Evolutionary conservation across 371 early-diverging fungal genomes (phyloP), one percentile per base, ranked within the genome.

Genomic region (Enteropsectra breve): DNA sequence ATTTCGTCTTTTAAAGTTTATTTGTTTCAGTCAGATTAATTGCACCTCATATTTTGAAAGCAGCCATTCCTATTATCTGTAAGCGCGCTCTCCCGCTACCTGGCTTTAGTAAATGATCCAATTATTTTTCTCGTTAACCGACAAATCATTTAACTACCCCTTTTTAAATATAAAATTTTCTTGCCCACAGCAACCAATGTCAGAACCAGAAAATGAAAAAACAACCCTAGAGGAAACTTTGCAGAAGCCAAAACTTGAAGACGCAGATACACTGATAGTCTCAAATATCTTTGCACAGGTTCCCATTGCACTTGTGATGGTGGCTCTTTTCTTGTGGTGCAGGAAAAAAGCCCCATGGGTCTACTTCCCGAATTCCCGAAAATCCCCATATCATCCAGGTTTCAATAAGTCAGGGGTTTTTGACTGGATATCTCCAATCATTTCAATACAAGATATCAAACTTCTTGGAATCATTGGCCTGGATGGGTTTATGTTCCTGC

Each of bases 401-500:
- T 68, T 66, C 36, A 26, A 18, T 32, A 64, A 52, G 18, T 13
- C 45, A 6, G 77, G 79, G 21, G 32, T 32, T n/a, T 66, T 78
- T 11, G 69, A 55, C 61, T 81, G 79, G 79, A 63, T 79, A 6
- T 47, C 68, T 34, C 79, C 79, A 2, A 28, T 79, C 15, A 36
- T 79, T 15, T 67, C 68, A 1, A 53, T 76, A 0, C 33, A 54
- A 29, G 81, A 81, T 63, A 60, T 54, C 4, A 58, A 50, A 26
- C 48, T 81, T 0, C 65, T 81, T 0, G 47, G 69, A n/a, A 52
- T 81, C 13, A 59, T 77, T 40, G 81, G 81, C 0, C 63, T 81
- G 32, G 81, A 81, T 63, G 70, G 75, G 26, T 81, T 79, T 66
- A 74, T 81, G 76, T 72, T 81, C 45, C 56, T 77, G n/a, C 76